A percentile compares a stretch with the other conserved stretches of the same genome.
Evolutionary conservation across 768 basidiomycete genomes (phyloP).

Genomic region (Rhodotorula babjevae): DNA sequence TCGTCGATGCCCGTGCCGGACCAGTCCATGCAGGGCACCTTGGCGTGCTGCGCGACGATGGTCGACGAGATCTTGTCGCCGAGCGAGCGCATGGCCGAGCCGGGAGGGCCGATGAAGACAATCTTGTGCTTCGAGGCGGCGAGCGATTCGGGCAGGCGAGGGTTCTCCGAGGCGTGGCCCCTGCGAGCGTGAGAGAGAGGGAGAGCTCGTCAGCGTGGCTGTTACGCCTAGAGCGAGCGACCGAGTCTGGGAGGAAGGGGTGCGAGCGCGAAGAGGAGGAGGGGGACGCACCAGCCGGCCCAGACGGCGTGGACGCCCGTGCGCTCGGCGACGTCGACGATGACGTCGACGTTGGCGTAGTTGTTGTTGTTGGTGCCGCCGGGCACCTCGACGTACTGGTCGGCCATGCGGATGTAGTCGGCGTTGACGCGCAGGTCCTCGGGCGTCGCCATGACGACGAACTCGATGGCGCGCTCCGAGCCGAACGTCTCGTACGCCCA

Average conservation of each 20-base stretch:
- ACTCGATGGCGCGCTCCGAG: conserved; percentile 89
- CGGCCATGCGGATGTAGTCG: conserved; percentile 99
- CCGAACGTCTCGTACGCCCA: conserved; percentile 99
- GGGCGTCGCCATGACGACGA: conserved; percentile 99
- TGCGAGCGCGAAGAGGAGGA: not conserved
- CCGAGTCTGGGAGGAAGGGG: not conserved
- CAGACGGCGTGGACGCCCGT: conserved; percentile 97
- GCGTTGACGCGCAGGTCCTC: conserved; percentile 78
- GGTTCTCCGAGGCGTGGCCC: conserved; percentile 98
- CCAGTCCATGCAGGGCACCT: conserved; percentile 99
- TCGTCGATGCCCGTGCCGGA: conserved; percentile 90
- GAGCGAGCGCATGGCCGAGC: conserved; percentile 95
- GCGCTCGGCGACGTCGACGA: conserved; percentile 95
- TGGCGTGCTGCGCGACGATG: conserved; percentile 92
- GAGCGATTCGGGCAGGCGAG: conserved; percentile 87
- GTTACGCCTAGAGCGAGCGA: no score
- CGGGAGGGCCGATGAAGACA: conserved; percentile 98
- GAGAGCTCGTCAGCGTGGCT: no score
- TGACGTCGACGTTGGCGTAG: conserved; percentile 98
- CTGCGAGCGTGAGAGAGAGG: conserved; percentile 37
- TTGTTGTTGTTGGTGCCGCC: conserved; percentile 99
- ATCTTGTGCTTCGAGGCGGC: conserved; percentile 89
- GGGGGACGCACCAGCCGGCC: conserved; percentile 75
- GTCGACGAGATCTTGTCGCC: conserved; percentile 99
- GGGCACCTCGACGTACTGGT: conserved; percentile 96